phyloP scores from a whole-genome alignment of 441 rosid species.

The Croton laevigatus region DNA sequence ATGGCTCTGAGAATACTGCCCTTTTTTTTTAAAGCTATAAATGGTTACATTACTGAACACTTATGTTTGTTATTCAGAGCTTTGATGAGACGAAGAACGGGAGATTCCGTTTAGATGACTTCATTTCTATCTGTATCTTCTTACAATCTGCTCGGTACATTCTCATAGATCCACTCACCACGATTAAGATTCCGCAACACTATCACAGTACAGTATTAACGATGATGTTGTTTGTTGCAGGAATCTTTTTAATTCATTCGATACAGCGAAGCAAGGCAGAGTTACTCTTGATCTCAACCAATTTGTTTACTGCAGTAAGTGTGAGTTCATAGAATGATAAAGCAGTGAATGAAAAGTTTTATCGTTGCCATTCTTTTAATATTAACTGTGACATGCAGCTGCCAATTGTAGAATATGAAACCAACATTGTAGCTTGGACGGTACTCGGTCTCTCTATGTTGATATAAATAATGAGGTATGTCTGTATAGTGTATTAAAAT shows the following conservation, averaged over 20 bases:
- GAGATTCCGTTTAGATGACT: constrained; percentile 55
- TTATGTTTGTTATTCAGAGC: constrained; percentile 39
- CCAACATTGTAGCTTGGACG: constrained; percentile 10
- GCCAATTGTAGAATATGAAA: constrained; percentile 64
- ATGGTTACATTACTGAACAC: background rate
- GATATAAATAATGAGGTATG: background rate
- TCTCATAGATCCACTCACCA: background rate
- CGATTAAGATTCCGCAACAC: too few species aligned
- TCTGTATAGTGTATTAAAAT: too few species aligned
- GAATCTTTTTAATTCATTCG: constrained; percentile 63
- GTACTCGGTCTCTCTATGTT: background rate
- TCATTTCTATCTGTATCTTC: constrained; percentile 69
- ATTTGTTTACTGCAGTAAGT: constrained; percentile 66
- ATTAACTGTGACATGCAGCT: constrained; percentile 36
- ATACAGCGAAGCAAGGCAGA: constrained; percentile 70
- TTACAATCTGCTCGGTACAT: constrained; percentile 61
- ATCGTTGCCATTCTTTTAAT: background rate
- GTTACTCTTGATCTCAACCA: constrained; percentile 62
- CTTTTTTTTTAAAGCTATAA: background rate
- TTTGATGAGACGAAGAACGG: constrained; percentile 66
- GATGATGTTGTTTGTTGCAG: constrained; percentile 26
- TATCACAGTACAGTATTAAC: background rate
- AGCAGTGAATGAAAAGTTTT: background rate
- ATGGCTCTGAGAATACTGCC: background rate
- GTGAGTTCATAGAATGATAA: background rate